Percentiles rank a stretch among this genome's conserved stretches.
phyloP scores from a whole-genome alignment of 2,329 filamentous ascomycete species.

The Fusarium continuum region DNA sequence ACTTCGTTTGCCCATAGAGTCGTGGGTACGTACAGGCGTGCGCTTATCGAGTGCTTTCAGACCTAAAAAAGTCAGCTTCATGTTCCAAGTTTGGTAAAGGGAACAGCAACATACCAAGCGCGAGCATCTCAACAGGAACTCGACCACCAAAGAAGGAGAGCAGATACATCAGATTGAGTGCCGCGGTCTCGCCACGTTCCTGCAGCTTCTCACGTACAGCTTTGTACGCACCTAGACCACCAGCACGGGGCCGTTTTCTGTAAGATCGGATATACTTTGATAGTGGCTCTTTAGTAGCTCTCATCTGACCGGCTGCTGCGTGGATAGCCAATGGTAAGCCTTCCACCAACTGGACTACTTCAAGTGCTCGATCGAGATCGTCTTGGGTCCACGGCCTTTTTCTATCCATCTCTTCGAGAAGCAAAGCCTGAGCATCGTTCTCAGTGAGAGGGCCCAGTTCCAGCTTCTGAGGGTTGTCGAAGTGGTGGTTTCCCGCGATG shows the following conservation, averaged over 20 bases:
- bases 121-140: constrained; percentile 39
- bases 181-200: constrained; percentile 37
- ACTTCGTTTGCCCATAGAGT: constrained; percentile 32
- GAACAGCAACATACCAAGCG: constrained; percentile 24
- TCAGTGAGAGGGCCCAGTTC: constrained; percentile 34
- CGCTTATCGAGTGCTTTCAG: constrained; percentile 37
- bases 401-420: constrained; percentile 39
- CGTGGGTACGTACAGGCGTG: constrained; percentile 34
- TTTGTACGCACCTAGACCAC: constrained; percentile 37
- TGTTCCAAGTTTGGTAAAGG: background rate
- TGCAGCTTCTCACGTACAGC: constrained; percentile 35
- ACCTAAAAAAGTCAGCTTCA: constrained; percentile 11
- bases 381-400: constrained; percentile 37
- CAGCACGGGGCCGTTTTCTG: constrained; percentile 31
- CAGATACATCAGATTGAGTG: constrained; percentile 40
- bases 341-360: constrained; percentile 33
- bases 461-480: constrained; percentile 37
- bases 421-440: constrained; percentile 25
- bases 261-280: constrained; percentile 40
- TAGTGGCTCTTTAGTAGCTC: constrained; percentile 35
- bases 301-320: constrained; percentile 33
- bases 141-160: constrained; percentile 37
- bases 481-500: constrained; percentile 37
- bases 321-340: constrained; percentile 37
- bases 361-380: constrained; percentile 30